Percentiles rank a stretch among this genome's conserved stretches.
Conservation (phyloP, 2,329 filamentous ascomycete genomes). For the Calonectria honghensis region DNA sequence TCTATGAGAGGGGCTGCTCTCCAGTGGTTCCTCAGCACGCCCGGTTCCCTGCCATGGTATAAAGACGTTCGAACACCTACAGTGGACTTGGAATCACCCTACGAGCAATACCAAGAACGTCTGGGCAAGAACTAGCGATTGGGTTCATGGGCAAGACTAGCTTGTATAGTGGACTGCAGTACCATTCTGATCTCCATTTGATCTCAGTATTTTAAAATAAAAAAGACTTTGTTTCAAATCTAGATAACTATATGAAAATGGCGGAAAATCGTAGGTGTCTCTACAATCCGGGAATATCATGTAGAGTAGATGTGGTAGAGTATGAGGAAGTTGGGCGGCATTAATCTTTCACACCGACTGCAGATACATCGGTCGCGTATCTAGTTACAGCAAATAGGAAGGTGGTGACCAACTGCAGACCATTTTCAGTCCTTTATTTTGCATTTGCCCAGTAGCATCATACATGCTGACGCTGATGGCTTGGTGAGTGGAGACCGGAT, state of each 20-base stretch:
- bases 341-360: too few relatives aligned
- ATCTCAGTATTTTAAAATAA: too few relatives aligned
- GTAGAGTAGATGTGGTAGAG: too few relatives aligned
- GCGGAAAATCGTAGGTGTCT: too few relatives aligned
- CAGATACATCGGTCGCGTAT: neutral
- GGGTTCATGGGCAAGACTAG: too few relatives aligned
- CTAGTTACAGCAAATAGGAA: neutral
- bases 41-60: neutral
- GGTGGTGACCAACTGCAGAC: neutral
- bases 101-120: neutral
- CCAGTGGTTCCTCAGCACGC: neutral
- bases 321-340: too few relatives aligned
- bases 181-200: too few relatives aligned
- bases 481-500: neutral
- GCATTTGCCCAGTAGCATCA: neutral
- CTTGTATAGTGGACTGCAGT: too few relatives aligned
- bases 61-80: slow-evolving; percentile 1
- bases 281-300: too few relatives aligned
- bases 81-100: neutral
- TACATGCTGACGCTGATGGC: neutral
- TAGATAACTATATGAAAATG: too few relatives aligned
- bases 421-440: neutral
- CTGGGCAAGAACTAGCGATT: neutral
- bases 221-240: too few relatives aligned
- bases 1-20: neutral